These are phyloP conservation scores for Torrubiellomyces zombiae DNA, from an alignment of 2,329 filamentous ascomycete species.

Conservation along the genomic window DNA sequence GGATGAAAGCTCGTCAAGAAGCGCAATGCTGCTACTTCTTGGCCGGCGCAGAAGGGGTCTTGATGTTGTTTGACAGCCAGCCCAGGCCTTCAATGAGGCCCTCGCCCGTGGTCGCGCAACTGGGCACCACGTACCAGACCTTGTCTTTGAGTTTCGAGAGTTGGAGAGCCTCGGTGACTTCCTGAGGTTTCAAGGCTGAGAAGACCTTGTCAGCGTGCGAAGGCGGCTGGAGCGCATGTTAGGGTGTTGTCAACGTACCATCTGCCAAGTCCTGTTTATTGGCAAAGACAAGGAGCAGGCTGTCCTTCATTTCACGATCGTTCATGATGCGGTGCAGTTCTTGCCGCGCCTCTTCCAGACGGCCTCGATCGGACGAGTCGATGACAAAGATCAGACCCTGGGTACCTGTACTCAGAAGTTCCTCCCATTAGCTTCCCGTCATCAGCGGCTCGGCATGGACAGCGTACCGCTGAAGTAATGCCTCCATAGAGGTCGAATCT, in stretches of 20 bases:
- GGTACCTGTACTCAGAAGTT: slow-evolving; percentile 48
- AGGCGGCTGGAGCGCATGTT: neutral
- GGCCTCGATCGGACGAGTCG: slow-evolving; percentile 79
- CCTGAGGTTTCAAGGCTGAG: slow-evolving; percentile 60
- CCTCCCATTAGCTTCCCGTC: too few relatives aligned
- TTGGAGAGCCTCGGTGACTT: slow-evolving; percentile 63
- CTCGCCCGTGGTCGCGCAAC: slow-evolving; percentile 66
- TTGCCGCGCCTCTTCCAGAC: slow-evolving; percentile 83
- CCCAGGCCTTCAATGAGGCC: slow-evolving; percentile 67
- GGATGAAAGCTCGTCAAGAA: too few relatives aligned
- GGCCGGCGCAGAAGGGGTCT: slow-evolving; percentile 37
- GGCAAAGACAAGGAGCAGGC: slow-evolving; percentile 83
- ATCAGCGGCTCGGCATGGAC: too few relatives aligned
- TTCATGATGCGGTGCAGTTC: slow-evolving; percentile 96
- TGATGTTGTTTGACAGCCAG: slow-evolving; percentile 76
- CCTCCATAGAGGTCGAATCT: slow-evolving; percentile 92
- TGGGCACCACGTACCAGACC: slow-evolving; percentile 73
- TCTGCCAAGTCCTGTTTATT: slow-evolving; percentile 96
- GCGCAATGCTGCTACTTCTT: slow-evolving; percentile 41
- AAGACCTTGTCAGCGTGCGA: slow-evolving; percentile 2
- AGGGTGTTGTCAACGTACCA: slow-evolving; percentile 30
- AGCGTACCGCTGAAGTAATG: slow-evolving; percentile 77
- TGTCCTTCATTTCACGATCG: slow-evolving; percentile 95
- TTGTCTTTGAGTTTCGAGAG: slow-evolving; percentile 66
- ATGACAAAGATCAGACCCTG: slow-evolving; percentile 98